Base-by-base conservation (phyloP, 371 early-diverging fungal species). In the Syncephalastrum contaminatum region DNA sequence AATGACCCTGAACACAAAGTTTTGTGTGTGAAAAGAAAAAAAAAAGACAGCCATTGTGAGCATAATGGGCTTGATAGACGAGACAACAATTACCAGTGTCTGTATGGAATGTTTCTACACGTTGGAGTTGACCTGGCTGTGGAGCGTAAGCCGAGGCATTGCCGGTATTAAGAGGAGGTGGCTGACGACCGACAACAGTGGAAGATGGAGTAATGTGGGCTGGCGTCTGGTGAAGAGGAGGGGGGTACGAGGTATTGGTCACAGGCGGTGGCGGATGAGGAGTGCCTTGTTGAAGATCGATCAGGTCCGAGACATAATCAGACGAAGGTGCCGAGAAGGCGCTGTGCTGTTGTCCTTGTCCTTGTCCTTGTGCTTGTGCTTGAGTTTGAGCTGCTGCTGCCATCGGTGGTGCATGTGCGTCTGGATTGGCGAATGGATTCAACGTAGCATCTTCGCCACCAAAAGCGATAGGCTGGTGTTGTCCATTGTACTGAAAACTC, bases 71-170 rank as follows among this genome's bases (percentile, higher is more conserved):
- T 1, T 12, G 36, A n/a, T 30, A n/a, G 20, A 12, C 43, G 30
- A 1, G 19, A 3, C 14, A 39, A 7, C 18, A 30, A 27, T 56
- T 60, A 64, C 64, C 64, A 15, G 62, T 56, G 25, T 64, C 64
- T 3, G 65, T 64, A 14, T 55, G 46, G 42, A 60, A 60, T 27
- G 65, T 56, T 13, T 64, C 65, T 15, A 60, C 45, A 48, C 65
- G 56, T 15, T 59, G 45, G 15, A 60, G 41, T 12, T 27, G 58
- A 19, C 40, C 51, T 13, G 48, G 43, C 13, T 10, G 12, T 12
- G 46, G 57, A 18, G 24, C 12, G 21, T 46, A 48, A 16, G 56
- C 39, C 6, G 62, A 43, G 15, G 63, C 58, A 30, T 43, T 25
- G 53, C 46, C 15, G 24, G 53, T 41, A 24, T 27, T 21, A 6